Percentiles rank a stretch among this genome's conserved stretches.
phyloP scores from a whole-genome alignment of 208 protist species.

The Hexamita inflata region DNA sequence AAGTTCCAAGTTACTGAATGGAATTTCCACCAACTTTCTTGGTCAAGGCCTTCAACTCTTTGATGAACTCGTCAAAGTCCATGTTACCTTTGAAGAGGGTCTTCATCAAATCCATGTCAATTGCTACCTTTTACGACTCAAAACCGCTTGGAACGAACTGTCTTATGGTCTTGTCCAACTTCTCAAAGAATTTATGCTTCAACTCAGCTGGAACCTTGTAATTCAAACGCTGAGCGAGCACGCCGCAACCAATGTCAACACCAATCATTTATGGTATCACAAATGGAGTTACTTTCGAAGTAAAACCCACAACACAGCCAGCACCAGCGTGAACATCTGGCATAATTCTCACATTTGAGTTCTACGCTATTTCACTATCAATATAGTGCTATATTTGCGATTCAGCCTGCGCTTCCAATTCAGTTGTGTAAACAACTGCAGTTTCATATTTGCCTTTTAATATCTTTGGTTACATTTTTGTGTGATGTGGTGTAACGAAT shows the following conservation, averaged over 20 bases:
- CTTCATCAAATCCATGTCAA: not conserved
- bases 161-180: constrained; percentile 4
- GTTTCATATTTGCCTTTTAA: too few relatives aligned
- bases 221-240: not conserved
- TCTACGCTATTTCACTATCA: too few relatives aligned
- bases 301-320: constrained; percentile 21
- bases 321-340: constrained; percentile 23
- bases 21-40: too few relatives aligned
- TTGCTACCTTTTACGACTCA: not conserved
- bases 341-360: constrained; percentile 29
- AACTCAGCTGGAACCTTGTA: too few relatives aligned
- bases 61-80: not conserved
- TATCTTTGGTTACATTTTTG: too few relatives aligned
- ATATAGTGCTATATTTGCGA: too few relatives aligned
- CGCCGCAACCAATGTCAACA: constrained; percentile 9
- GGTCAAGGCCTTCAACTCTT: not conserved
- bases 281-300: not conserved
- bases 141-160: not conserved
- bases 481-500: too few relatives aligned
- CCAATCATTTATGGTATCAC: constrained; percentile 7
- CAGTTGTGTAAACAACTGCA: too few relatives aligned
- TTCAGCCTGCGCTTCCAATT: too few relatives aligned
- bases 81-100: too few relatives aligned
- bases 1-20: constrained; percentile 22
- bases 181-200: constrained; percentile 14